Conservation (phyloP, 2,329 filamentous ascomycete genomes). For the Arthrobotrys iridis region DNA sequence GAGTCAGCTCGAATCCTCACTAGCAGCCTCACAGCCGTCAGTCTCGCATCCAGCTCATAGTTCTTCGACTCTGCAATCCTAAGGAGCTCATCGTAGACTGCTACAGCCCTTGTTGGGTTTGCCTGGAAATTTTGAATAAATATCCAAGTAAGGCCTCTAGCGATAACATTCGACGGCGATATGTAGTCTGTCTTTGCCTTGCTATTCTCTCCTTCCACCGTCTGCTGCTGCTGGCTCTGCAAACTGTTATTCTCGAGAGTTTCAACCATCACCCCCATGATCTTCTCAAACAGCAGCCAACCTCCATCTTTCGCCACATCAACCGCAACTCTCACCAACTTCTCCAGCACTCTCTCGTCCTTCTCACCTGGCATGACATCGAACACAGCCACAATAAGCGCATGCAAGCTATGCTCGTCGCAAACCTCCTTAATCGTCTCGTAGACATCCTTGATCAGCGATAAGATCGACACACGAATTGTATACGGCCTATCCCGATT, state of each 20-base stretch:
- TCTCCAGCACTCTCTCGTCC: conserved; percentile 72
- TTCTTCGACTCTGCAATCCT: conserved; percentile 70
- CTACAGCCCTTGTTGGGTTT: conserved; percentile 72
- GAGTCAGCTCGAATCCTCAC: conserved; percentile 86
- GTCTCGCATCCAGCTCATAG: conserved; percentile 74
- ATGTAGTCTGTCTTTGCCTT: conserved; percentile 41
- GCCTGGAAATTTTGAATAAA: conserved; percentile 78
- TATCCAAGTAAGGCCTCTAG: conserved; percentile 76
- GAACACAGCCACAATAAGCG: conserved; percentile 72
- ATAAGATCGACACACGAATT: conserved; percentile 72
- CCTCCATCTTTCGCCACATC: conserved; percentile 72
- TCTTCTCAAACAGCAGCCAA: conserved; percentile 69
- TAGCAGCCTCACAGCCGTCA: conserved; percentile 79
- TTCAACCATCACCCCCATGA: conserved; percentile 65
- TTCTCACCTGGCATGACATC: conserved; percentile 71
- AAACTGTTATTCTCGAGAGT: conserved; percentile 58
- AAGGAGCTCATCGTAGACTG: conserved; percentile 72
- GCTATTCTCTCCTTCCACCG: conserved; percentile 59
- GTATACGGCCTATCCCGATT: conserved; percentile 70
- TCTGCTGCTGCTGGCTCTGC: conserved; percentile 49
- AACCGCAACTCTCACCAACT: conserved; percentile 72
- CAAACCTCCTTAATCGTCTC: conserved; percentile 68
- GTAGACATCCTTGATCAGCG: conserved; percentile 67
- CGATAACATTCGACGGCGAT: conserved; percentile 76
- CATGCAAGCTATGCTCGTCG: conserved; percentile 68